phyloP scores from a whole-genome alignment of 2,329 filamentous ascomycete genomes.

The Cladosporium sp. region DNA sequence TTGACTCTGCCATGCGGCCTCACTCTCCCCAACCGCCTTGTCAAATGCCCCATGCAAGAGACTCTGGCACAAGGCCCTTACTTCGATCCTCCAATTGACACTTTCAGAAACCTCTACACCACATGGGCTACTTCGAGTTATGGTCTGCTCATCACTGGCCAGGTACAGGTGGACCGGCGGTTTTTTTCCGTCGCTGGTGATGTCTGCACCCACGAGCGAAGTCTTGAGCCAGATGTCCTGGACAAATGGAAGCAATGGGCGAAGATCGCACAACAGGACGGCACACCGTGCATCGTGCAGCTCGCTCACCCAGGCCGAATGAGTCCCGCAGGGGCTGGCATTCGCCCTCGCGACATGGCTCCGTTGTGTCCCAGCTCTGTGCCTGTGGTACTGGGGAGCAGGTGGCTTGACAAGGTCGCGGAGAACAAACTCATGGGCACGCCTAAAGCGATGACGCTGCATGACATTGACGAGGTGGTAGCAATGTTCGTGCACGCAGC shows the following conservation, averaged over 20 bases:
- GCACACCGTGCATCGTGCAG: slow-evolving; percentile 46
- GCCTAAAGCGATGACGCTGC: slow-evolving; percentile 57
- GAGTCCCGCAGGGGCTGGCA: slow-evolving; percentile 43
- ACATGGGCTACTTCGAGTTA: slow-evolving; percentile 51
- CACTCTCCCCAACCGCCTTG: slow-evolving; percentile 39
- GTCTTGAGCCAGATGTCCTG: slow-evolving; percentile 28
- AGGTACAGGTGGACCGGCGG: slow-evolving; percentile 48
- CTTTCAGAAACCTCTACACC: slow-evolving; percentile 50
- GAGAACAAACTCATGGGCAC: slow-evolving; percentile 41
- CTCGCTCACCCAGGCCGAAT: slow-evolving; percentile 49
- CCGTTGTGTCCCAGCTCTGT: slow-evolving; percentile 43
- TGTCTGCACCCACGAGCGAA: slow-evolving; percentile 31
- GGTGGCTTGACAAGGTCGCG: slow-evolving; percentile 37
- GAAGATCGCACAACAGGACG: slow-evolving; percentile 39
- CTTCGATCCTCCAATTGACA: slow-evolving; percentile 45
- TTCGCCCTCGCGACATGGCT: slow-evolving; percentile 37
- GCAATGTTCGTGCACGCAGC: slow-evolving; percentile 56
- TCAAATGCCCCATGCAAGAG: slow-evolving; percentile 50
- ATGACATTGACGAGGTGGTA: slow-evolving; percentile 57
- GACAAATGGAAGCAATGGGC: slow-evolving; percentile 39
- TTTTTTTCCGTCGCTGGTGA: slow-evolving; percentile 40
- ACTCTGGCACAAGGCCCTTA: slow-evolving; percentile 35
- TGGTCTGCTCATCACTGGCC: slow-evolving; percentile 46
- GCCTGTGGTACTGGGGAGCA: slow-evolving; percentile 42
- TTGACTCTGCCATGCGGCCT: slow-evolving; percentile 32